Base-by-base conservation (phyloP, 257 asterid genomes). In the Ilex asprella region DNA sequence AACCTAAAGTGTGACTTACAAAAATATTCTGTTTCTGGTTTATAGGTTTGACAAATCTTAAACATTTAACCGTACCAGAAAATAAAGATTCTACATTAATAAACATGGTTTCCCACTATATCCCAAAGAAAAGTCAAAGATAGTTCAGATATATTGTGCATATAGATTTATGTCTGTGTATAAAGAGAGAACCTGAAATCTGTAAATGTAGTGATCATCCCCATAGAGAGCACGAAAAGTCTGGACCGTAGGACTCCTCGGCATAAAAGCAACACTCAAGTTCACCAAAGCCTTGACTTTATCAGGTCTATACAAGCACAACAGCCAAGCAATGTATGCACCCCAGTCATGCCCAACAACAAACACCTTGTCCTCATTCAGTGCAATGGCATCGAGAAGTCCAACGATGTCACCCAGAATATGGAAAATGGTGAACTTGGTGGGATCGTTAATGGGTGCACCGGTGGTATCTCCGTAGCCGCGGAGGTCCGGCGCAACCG, bases 311-410 rank as follows among this genome's bases (percentile, higher is more conserved):
- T 71, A 65, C 74, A 82, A 58, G 61, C 81, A 76, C 6, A 82
- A 46, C 59, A 49, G 35, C 88, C 88, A 79, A 8, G 85, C 85
- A 16, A 82, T 54, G 2, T 15, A 0, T 1, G 88, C 85, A 64
- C 84, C 87, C 82, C 84, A 81, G 47, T 81, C 87, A 56, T 81
- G 87, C 2, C 84, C 87, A 30, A 82, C 88, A 39, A 79, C 72
- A 67, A 82, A 79, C 68, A 79, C 85, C 69, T 76, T 62, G 30
- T 76, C 78, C 27, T 69, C 52, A 21, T 69, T 64, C 30, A 63
- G 27, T 66, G 64, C 76, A 30, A 79, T 35, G 3, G 67, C 73
- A 14, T 74, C 67, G 12, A 79, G 44, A 13, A 82, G 79, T 44
- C 75, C 83, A 29, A 79, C 72, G 12, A 82, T 43, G 56, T 79